Conservation (phyloP, 257 asterid species). For the Lithospermum erythrorhizon region DNA sequence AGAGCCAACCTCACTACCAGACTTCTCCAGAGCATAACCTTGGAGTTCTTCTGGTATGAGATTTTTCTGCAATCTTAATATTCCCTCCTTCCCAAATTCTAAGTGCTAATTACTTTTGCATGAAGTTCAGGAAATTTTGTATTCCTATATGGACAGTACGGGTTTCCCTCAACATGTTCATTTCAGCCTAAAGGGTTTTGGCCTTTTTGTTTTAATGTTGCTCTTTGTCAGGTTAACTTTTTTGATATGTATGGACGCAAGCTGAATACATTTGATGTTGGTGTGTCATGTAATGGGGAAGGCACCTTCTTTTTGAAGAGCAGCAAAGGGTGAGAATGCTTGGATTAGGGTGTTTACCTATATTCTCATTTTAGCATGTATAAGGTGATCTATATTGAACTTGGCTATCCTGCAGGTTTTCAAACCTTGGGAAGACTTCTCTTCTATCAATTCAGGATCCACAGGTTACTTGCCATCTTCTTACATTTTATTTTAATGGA, state of each 20-base stretch:
- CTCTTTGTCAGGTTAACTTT: conserved; percentile 49
- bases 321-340: conserved; percentile 51
- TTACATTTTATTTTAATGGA: neutral
- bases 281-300: conserved; percentile 68
- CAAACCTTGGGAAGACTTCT: conserved; percentile 42
- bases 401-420: conserved; percentile 40
- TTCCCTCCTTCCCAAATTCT: too few relatives aligned
- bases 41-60: conserved; percentile 74
- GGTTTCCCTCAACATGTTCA: too few relatives aligned
- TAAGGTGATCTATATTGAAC: conserved; percentile 2
- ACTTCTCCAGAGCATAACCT: conserved; percentile 72
- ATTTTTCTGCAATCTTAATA: neutral
- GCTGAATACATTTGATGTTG: conserved; percentile 73
- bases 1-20: conserved; percentile 40
- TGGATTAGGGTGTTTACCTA: neutral
- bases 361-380: conserved; percentile 7
- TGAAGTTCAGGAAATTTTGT: too few relatives aligned
- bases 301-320: conserved; percentile 65
- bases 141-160: too few relatives aligned
- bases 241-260: conserved; percentile 88
- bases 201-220: too few relatives aligned
- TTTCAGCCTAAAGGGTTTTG: too few relatives aligned
- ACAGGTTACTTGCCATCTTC: conserved; percentile 40
- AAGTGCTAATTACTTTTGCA: neutral
- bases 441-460: conserved; percentile 86